phyloP scores from a whole-genome alignment of 768 basidiomycete genomes.

The Naganishia friedmannii region DNA sequence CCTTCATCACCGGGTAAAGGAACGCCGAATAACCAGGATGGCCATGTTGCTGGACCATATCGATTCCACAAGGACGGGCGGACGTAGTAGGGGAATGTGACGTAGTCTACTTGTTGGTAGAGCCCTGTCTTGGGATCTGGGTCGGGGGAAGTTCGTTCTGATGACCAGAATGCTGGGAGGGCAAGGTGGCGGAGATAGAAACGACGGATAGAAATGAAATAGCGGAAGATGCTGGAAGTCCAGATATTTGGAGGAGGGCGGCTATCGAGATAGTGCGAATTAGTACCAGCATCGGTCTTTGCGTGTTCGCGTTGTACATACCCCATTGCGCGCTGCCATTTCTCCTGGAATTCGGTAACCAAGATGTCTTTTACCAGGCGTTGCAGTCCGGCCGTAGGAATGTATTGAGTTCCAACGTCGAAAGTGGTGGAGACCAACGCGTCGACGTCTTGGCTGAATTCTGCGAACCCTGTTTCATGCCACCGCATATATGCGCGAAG shows the following conservation, averaged over 20 bases:
- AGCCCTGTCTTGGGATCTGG: conserved; percentile 4
- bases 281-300: too few species aligned
- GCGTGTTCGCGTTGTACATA: conserved; percentile 1
- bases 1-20: conserved; percentile 25
- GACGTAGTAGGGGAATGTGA: conserved; percentile 28
- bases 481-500: conserved; percentile 21
- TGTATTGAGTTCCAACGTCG: background rate
- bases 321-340: conserved; percentile 9
- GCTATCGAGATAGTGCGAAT: background rate
- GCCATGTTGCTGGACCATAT: background rate
- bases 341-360: conserved; percentile 5
- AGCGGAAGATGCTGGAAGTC: background rate
- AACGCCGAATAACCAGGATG: background rate
- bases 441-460: conserved; percentile 11
- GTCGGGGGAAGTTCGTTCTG: background rate
- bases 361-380: background rate
- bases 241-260: background rate
- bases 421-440: conserved; percentile 18
- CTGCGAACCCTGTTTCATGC: conserved; percentile 17
- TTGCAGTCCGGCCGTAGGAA: background rate
- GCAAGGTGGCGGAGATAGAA: conserved; percentile 65
- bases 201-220: conserved; percentile 66
- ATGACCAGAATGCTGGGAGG: conserved; percentile 53
- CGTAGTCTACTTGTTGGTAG: conserved; percentile 10
- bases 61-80: conserved; percentile 22